Base-by-base conservation (phyloP, 352 stramenopile species). In the Aphanomyces astaci region DNA sequence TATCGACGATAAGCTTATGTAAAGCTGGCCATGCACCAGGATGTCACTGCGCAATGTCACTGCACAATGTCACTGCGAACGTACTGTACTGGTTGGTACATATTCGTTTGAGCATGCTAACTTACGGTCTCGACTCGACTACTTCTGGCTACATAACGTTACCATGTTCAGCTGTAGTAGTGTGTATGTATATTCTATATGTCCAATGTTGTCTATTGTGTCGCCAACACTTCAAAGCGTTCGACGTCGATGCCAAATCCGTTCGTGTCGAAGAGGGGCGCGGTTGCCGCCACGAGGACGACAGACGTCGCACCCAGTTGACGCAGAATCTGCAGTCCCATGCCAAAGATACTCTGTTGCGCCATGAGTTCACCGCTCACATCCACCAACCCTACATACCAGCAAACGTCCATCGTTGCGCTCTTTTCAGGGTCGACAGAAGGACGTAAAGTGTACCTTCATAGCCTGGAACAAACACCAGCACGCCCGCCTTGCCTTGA, bases 301-400 rank as follows among this genome's bases (percentile, higher is more conserved):
- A 90, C 76, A 0, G 86, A 90, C 4, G 51, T 63, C 10, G 84
- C 78, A 28, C 83, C 76, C 4, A 92, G 54, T 33, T 90, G 78
- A 4, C 75, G 73, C 19, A 73, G 71, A 43, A 92, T 84, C 73
- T 94, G 86, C 78, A 90, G 84, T 10, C 78, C 79, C 74, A 93
- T 85, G 52, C 81, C 86, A 65, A 94, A 92, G 62, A 92, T 87
- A 66, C 84, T 91, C 71, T 93, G 84, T 56, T 78, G 76, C 36
- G 82, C 84, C 86, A 94, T 94, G 36, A 92, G 72, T 59, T 92
- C 82, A 15, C 84, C 86, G 51, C 84, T 92, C 55, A 92, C 81
- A 65, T 89, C 80, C 32, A 90, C 68, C 46, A 94, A 62, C 49
- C 82, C 76, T 27, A 76, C 73, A 31, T n/a, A n/a, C n/a, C n/a